Base-by-base conservation (phyloP, 2,329 filamentous ascomycete species). In the Coniochaeta prunicola region DNA sequence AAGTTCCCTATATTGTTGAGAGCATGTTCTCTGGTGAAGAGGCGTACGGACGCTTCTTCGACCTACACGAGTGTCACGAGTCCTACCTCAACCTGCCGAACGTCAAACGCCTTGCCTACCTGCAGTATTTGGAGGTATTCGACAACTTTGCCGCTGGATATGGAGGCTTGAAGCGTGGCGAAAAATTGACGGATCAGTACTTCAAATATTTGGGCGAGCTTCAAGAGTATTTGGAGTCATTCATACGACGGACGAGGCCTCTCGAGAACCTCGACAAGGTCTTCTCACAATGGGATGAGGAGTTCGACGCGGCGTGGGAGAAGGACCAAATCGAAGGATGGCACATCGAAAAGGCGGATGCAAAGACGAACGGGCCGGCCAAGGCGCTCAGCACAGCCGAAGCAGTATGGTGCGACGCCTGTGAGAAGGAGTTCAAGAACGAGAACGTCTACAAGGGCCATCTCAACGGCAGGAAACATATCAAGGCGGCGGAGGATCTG, bases 1-100 rank as follows among this genome's bases (percentile, higher is more conserved):
- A 80, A 1, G 73, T 83, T 59, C 80, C 82, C 4, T 85, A 84
- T 48, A 85, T 92, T 57, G 87, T 97, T 54, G 93, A 97, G 69
- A 86, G 85, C 59, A 89, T 97, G 78, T 99, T 99, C 73, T 96
- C 92, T 0, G 94, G 94, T 62, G 96, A 99, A 74, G 94, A 99
- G 73, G 89, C 88, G 0, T 97, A 89, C 68, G 94, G 94, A 48
- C 89, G 91, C 65, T 99, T 91, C 74, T 90, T 99, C 68, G 94
- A 99, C 72, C 76, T 99, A 53, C 93, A 89, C 19, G 83, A 80
- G 40, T 84, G 87, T 64, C 92, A 97, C 73, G 93, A 97, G 69
- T 81, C 89, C 15, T 99, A 92, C 70, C 81, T 97, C 61, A 99
- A 99, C 69, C 80, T 99, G 9, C 89, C 91, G 2, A 88, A 89